phyloP scores from a whole-genome alignment of 2,329 filamentous ascomycete genomes.

The Fusarium irregulare region DNA sequence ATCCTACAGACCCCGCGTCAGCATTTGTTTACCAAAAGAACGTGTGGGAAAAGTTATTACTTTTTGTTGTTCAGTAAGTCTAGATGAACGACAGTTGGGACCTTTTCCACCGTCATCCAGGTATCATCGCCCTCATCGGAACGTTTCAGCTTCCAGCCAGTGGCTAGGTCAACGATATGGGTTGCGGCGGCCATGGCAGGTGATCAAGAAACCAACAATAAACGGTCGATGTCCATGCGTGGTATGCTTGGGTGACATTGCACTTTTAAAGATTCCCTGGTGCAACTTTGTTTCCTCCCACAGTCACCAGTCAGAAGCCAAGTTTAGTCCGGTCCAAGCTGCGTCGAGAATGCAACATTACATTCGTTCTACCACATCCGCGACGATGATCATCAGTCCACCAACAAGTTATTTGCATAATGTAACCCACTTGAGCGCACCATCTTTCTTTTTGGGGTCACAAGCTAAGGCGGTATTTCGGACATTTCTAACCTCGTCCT shows the following conservation, averaged over 20 bases:
- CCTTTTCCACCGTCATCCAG: background rate
- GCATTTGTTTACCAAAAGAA: accelerated
- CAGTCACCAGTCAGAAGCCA: background rate
- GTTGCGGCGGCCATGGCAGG: background rate
- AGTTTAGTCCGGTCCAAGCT: background rate
- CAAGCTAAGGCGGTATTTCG: background rate
- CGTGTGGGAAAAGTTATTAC: background rate
- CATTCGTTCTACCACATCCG: background rate
- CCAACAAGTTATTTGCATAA: background rate
- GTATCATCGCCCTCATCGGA: background rate
- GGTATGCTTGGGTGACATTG: background rate
- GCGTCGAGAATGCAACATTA: background rate
- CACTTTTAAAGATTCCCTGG: background rate
- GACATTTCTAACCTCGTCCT: background rate
- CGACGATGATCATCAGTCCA: background rate
- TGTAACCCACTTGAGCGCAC: background rate
- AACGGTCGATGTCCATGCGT: background rate
- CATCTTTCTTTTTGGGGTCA: background rate
- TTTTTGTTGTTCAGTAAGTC: background rate
- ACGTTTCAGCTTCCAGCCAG: background rate
- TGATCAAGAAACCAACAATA: background rate
- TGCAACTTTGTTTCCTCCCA: background rate
- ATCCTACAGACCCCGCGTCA: background rate
- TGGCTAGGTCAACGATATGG: background rate
- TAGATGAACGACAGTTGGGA: background rate